Base-by-base conservation (phyloP, 2,329 filamentous ascomycete genomes). In the Venturia effusa region DNA sequence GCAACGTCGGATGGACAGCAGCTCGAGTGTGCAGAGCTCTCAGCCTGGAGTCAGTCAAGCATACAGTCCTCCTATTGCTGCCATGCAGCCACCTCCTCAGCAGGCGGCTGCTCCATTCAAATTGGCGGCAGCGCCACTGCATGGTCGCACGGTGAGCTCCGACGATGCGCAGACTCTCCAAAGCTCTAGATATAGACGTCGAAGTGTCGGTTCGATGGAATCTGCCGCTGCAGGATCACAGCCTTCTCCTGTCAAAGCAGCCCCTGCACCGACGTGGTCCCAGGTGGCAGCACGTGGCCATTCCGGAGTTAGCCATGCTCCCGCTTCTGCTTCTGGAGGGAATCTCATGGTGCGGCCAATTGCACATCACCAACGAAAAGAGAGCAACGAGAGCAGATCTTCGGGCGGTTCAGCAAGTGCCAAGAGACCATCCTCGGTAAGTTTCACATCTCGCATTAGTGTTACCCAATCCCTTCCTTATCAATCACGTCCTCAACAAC, bases 111-210 rank as follows among this genome's bases (percentile, higher is more conserved):
- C 32, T 41, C 37, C 34, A 6, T 43, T 51, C 27, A 64, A 64
- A 22, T 17, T 24, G 3, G 43, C 45, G n/a, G 77, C 72, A 70
- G 82, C 72, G 73, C 86, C 74, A 80, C 81, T 70, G 78, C 83
- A 78, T 75, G 83, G 72, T 74, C 84, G 74, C 15, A 88, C 85
- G 68, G 82, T 83, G 59, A 90, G 95, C 74, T 90, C 94, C 69
- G 84, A 41, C 8, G 39, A 39, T 51, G 59, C 27, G 19, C 86
- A 64, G 71, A 69, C 84, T 80, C 64, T 79, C 34, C 82, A 88
- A 41, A 83, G 86, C 11, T 91, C 88, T 75, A 83, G 90, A 71
- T 88, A 92, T 75, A 83, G 92, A 69, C 85, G 92, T 71, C 86
- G 92, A 68, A 97, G 92, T 76, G 84, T 95, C 77, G 90, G 90